Conservation (phyloP, 202 grass and related monocot genomes). For the Schoenoplectus tabernaemontani region DNA sequence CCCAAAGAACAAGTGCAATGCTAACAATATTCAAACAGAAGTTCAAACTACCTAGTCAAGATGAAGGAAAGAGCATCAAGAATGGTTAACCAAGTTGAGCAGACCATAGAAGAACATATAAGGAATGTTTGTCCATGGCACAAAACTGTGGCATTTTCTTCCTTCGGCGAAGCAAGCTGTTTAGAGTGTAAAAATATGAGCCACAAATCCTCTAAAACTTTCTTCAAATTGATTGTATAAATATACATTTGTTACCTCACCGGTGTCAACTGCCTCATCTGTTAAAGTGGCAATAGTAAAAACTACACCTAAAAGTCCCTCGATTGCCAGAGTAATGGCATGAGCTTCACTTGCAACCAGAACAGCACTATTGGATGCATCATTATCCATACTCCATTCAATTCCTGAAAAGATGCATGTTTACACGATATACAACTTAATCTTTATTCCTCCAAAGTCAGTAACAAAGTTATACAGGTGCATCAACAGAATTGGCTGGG, state of each 20-base stretch:
- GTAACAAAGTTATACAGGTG: not conserved
- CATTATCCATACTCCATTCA: constrained; percentile 98
- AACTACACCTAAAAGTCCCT: constrained; percentile 95
- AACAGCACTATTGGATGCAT: constrained; percentile 97
- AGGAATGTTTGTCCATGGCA: constrained; percentile 62
- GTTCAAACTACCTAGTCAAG: constrained; percentile 55
- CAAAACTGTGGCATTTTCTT: constrained; percentile 47
- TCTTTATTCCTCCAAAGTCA: not conserved
- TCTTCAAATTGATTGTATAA: not conserved
- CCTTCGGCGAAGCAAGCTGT: constrained; percentile 90
- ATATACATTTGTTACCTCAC: constrained; percentile 68
- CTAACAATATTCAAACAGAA: constrained; percentile 19
- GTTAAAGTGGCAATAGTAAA: constrained; percentile 97
- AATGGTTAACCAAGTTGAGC: constrained; percentile 96
- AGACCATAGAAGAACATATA: constrained; percentile 81
- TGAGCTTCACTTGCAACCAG: constrained; percentile 97
- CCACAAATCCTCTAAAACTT: not conserved
- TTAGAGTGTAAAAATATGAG: constrained; percentile 12
- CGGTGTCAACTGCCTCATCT: constrained; percentile 82
- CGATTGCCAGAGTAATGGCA: constrained; percentile 88
- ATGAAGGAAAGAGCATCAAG: constrained; percentile 96
- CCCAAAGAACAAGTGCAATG: constrained; percentile 25
- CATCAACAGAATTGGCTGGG: not conserved
- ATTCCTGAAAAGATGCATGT: constrained; percentile 48
- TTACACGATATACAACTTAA: not conserved